Percentiles rank a stretch among this genome's conserved stretches.
Conservation (phyloP, 1,284 basidiomycete species). For the Trametes sp. region DNA sequence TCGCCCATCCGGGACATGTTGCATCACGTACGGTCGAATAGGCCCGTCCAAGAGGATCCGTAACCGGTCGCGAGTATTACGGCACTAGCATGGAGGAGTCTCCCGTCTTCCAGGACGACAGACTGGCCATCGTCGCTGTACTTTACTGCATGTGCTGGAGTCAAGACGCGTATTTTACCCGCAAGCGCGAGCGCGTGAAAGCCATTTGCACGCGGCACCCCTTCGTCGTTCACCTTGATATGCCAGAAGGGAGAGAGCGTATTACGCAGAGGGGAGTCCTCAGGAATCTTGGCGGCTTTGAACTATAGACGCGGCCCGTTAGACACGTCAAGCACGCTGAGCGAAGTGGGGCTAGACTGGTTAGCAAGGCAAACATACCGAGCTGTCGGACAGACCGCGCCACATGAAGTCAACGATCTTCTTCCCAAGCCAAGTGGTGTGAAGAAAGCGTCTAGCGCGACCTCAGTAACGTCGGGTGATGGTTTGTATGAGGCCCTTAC, state of each 20-base stretch:
- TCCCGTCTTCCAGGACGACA: slow-evolving; percentile 51
- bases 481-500: slow-evolving; percentile 18
- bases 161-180: slow-evolving; percentile 53
- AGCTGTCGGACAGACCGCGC: slow-evolving; percentile 25
- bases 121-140: slow-evolving; percentile 50
- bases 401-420: slow-evolving; percentile 35
- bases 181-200: slow-evolving; percentile 49
- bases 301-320: slow-evolving; percentile 37
- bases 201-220: slow-evolving; percentile 46
- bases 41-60: slow-evolving; percentile 55
- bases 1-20: background rate
- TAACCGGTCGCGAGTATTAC: slow-evolving; percentile 66
- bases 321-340: no score
- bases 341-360: no score
- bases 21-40: slow-evolving; percentile 53
- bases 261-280: slow-evolving; percentile 53
- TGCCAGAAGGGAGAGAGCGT: slow-evolving; percentile 55
- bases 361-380: no score
- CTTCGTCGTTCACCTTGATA: slow-evolving; percentile 57
- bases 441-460: slow-evolving; percentile 34
- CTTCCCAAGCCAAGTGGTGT: slow-evolving; percentile 39
- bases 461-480: background rate
- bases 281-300: slow-evolving; percentile 46
- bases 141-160: slow-evolving; percentile 49
- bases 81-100: slow-evolving; percentile 48